Evolutionary conservation across 805 yeast genomes (phyloP).

Genomic region (Blastobotrys peoriensis): DNA sequence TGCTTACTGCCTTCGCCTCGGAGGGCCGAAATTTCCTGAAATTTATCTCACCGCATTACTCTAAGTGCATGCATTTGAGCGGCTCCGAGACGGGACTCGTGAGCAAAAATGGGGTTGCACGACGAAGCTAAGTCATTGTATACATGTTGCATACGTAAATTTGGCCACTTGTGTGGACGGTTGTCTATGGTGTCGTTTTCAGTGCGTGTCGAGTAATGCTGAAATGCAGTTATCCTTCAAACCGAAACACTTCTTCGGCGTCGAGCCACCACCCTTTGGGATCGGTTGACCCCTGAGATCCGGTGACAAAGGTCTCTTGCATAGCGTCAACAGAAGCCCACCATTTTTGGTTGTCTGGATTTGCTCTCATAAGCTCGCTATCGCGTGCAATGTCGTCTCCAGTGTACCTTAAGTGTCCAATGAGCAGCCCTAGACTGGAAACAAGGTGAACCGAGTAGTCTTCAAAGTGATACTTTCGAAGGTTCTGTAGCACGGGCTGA

Average conservation of each 20-base stretch:
- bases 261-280: constrained; percentile 37
- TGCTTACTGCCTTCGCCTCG: too few relatives aligned
- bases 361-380: constrained; percentile 30
- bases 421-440: constrained; percentile 29
- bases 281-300: constrained; percentile 35
- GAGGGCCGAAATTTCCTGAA: too few relatives aligned
- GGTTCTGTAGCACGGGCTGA: constrained; percentile 30
- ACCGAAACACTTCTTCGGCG: constrained; percentile 37
- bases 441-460: constrained; percentile 38
- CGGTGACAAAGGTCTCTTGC: constrained; percentile 36
- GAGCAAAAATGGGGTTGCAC: too few relatives aligned
- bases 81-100: too few relatives aligned
- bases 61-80: too few relatives aligned
- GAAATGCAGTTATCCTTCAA: constrained; percentile 20
- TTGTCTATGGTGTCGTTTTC: too few relatives aligned
- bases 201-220: too few relatives aligned
- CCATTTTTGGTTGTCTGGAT: constrained; percentile 37
- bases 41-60: too few relatives aligned
- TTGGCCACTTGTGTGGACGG: too few relatives aligned
- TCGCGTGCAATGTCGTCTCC: constrained; percentile 37
- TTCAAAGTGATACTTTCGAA: constrained; percentile 35
- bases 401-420: constrained; percentile 35
- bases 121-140: too few relatives aligned
- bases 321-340: constrained; percentile 37
- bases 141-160: too few relatives aligned